These are phyloP conservation scores for Solanum chilense DNA, from an alignment of 257 asterid species.

Conservation along the genomic window DNA sequence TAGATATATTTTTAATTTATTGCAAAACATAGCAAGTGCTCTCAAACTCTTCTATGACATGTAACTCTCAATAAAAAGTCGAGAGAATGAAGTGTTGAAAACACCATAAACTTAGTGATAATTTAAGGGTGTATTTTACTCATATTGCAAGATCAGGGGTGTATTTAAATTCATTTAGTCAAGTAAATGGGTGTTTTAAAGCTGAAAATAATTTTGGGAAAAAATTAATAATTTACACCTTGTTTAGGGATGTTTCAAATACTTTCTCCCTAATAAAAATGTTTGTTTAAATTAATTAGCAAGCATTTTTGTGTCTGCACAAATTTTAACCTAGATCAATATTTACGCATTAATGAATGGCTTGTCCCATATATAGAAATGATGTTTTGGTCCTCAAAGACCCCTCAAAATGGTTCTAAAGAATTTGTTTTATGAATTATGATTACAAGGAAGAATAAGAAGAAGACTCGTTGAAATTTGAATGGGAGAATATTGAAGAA, in stretches of 20 bases:
- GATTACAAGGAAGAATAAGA: background rate
- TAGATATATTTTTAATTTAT: no score
- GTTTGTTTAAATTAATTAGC: background rate
- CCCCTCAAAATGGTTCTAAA: background rate
- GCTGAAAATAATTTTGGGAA: no score
- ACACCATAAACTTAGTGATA: background rate
- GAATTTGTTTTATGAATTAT: background rate
- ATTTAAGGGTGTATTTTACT: no score
- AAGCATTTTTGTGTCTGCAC: rapidly evolving
- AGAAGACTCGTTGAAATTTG: background rate
- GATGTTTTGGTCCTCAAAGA: background rate
- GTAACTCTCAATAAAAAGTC: background rate
- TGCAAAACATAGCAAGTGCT: no score
- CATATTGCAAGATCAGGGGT: no score
- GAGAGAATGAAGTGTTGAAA: background rate
- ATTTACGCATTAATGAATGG: background rate
- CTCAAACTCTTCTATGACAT: background rate
- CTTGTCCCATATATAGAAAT: background rate
- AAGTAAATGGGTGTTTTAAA: no score
- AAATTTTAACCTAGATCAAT: background rate
- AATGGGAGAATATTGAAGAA: background rate
- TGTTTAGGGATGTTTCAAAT: no score
- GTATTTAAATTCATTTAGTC: background rate
- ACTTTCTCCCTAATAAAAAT: no score
- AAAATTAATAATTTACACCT: no score